These are phyloP conservation scores for Trichophyton verrucosum DNA, from an alignment of 2,329 filamentous ascomycete species.

Conservation along the genomic window DNA sequence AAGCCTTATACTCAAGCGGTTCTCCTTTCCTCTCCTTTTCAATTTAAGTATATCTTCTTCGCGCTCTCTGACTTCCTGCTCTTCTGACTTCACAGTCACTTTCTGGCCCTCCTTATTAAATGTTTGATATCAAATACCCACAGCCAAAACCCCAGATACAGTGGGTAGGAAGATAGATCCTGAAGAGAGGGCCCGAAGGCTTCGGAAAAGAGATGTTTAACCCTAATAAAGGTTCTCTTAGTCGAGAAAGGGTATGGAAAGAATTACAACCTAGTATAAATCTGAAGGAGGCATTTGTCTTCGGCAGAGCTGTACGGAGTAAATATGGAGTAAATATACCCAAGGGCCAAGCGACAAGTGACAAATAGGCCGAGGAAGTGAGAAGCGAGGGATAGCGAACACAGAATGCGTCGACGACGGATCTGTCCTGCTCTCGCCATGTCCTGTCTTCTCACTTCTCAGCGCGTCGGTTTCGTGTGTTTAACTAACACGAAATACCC, in stretches of 20 bases:
- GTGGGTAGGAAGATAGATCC: slow-evolving; percentile 10
- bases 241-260: not conserved
- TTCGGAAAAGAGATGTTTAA: not conserved
- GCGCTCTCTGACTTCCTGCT: too few relatives aligned
- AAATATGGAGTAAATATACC: too few relatives aligned
- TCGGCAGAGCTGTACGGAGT: too few relatives aligned
- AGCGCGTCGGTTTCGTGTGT: not conserved
- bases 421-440: too few relatives aligned
- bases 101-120: not conserved
- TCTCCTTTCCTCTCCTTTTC: too few relatives aligned
- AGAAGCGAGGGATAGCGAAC: not conserved
- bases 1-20: too few relatives aligned
- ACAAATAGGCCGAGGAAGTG: not conserved
- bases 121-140: not conserved
- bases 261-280: not conserved
- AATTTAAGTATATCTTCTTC: too few relatives aligned
- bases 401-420: too few relatives aligned
- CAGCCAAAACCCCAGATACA: not conserved
- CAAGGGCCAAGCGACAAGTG: not conserved
- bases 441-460: not conserved
- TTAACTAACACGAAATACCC: not conserved
- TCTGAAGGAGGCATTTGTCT: too few relatives aligned
- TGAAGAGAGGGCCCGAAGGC: slow-evolving; percentile 9
- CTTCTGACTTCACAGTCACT: too few relatives aligned
- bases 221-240: not conserved